Evolutionary conservation across 2,329 filamentous ascomycete species (phyloP), one percentile per base, ranked within the genome.

Genomic region (Pyrenophora seminiperda): DNA sequence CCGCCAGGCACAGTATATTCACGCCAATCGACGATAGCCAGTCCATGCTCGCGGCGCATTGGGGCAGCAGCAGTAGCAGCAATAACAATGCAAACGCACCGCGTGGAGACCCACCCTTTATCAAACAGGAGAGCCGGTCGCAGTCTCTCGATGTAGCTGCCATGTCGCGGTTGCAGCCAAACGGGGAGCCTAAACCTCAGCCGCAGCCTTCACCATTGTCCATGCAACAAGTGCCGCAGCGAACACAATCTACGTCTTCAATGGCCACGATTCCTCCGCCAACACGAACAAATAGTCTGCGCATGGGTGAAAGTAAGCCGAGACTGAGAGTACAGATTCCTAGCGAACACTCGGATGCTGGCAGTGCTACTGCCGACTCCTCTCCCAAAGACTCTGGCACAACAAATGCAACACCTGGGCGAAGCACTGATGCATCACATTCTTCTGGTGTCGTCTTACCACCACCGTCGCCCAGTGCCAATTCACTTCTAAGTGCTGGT

Each of bases 21-120:
- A 99, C 94, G 0, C 94, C 94, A 0, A 96, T 99, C 56, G 94
- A 97, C 65, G 92, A 96, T 70, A 91, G 89, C 63, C 84, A 90
- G 40, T 97, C 92, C 1, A 87, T 97, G 50, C 76, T 97, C 34
- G 91, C 90, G 10, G 90, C 93, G 58, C 91, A 96, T 70, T 86
- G 77, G 77, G 77, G 77, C 19, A 66, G 84, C 7, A 79, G 82
- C 2, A 61, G 48, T 37, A 60, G 7, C n/a, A 39, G 36, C 24
- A 84, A 85, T 37, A 61, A 37, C 40, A 59, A 52, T 24, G 78
- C 78, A 57, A 74, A 81, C 40, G 68, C 74, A 17, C 71, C 74
- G 17, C 76, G 75, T 50, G 71, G 67, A 37, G 79, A 82, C 36
- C 65, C 71, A n/a, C 50, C 48, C 7, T 65, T 74, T 36, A 79